Base-by-base conservation (phyloP, 2,329 filamentous ascomycete species). In the Amesomyces nigricolor region DNA sequence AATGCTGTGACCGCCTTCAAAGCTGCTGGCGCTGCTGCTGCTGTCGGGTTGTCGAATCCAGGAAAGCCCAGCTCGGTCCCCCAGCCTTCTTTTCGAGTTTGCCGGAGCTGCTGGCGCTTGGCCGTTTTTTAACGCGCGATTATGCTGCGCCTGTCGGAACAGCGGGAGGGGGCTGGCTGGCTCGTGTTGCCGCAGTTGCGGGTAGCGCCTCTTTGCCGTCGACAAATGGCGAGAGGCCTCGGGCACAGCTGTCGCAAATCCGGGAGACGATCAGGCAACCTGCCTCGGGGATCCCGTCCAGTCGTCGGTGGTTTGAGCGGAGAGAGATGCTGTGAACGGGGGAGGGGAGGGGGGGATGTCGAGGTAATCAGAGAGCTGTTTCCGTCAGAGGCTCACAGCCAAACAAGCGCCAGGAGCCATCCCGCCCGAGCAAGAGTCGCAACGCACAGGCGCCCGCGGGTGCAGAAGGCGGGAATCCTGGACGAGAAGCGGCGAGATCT, bases 81-180 rank as follows among this genome's bases (percentile, higher is more conserved):
- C 43, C 53, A 51, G 47, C 35, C 53, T 58, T 45, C 30, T 42
- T 44, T 54, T 53, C 43, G 48, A 54, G 45, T 51, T 56, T 54
- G 50, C 46, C 48, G 57, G 51, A 53, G 22, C 22, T 58, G 53
- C 56, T 59, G 69, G 72, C 72, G 72, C 71, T 73, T 73, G 62
- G 55, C 53, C 35, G 22, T 63, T 54, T 62, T 66, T 73, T 74
- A 67, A 73, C 73, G 73, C 72, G 73, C 73, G 72, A 74, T 75
- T 74, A 73, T 66, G 66, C 66, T 72, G 70, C 71, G 71, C 66
- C 69, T 72, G 71, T 66, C 63, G 64, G 59, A 64, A 67, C 65
- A 29, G 29, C 16, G 42, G 46, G 39, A 30, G 35, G 47, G 53
- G 53, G 47, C 50, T 47, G 30, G 42, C 46, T 53, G 47, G 53